These are phyloP conservation scores for Rhizopus delemar DNA, from an alignment of 371 early-diverging fungal genomes.

Conservation along the genomic window DNA sequence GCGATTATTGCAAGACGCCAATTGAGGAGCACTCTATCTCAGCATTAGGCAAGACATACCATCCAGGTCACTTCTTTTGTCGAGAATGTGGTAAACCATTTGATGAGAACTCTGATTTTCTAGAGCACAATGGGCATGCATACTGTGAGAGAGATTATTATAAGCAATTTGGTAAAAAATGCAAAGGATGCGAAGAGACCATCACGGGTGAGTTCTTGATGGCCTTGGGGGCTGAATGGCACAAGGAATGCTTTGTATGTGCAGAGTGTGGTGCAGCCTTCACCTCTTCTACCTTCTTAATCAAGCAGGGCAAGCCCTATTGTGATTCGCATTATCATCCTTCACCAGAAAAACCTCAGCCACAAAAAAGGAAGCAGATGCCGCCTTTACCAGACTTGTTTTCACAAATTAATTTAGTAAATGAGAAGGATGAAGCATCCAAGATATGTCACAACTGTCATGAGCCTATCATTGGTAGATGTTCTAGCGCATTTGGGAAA, in stretches of 20 bases:
- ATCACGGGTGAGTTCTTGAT: slow-evolving; percentile 60
- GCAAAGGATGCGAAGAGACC: slow-evolving; percentile 62
- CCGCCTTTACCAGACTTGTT: neutral
- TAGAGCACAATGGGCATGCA: slow-evolving; percentile 72
- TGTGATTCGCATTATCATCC: slow-evolving; percentile 64
- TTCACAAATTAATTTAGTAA: neutral
- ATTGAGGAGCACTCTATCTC: slow-evolving; percentile 65
- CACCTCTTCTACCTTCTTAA: slow-evolving; percentile 48
- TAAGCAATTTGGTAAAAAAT: slow-evolving; percentile 62
- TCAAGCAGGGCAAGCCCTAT: slow-evolving; percentile 57
- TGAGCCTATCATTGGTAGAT: slow-evolving; percentile 50
- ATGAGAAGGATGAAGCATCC: slow-evolving; percentile 4
- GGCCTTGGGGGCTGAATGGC: slow-evolving; percentile 69
- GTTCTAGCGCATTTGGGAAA: slow-evolving; percentile 47
- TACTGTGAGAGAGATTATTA: slow-evolving; percentile 77
- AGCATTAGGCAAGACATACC: slow-evolving; percentile 72
- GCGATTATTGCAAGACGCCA: slow-evolving; percentile 66
- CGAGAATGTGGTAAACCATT: slow-evolving; percentile 72
- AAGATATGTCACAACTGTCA: slow-evolving; percentile 38
- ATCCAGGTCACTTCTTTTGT: slow-evolving; percentile 78
- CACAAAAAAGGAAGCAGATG: slow-evolving; percentile 1
- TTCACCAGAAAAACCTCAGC: slow-evolving; percentile 4
- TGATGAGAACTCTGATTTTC: slow-evolving; percentile 54
- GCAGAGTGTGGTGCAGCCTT: slow-evolving; percentile 59
- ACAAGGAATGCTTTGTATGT: slow-evolving; percentile 74